Evolutionary conservation across 768 basidiomycete species (phyloP), one percentile per base, ranked within the genome.

Genomic region (Amanita jacksonii): DNA sequence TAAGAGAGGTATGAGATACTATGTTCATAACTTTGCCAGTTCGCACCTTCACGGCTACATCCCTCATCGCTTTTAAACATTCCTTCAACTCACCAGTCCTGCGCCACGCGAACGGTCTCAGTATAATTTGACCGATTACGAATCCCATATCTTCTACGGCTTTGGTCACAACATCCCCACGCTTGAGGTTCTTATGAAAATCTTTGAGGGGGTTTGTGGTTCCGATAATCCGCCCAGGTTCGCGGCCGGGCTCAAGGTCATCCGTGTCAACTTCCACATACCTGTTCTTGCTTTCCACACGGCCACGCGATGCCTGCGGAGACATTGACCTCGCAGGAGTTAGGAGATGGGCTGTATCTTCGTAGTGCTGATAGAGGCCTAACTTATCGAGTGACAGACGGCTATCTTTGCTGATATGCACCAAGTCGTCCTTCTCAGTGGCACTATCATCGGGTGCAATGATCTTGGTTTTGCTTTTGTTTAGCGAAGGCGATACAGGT

Each of bases 151-250:
- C 91, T 52, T 84, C 79, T 6, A 90, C 83, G 0, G 88, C 89
- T 62, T 93, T 90, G 10, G 73, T 77, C 30, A 92, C 86, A 15
- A 90, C 64, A 58, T 90, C 89, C 0, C 87, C 88, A 42, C 72
- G 72, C 20, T 67, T 70, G 25, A 86, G 63, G 55, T 87, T 85
- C 52, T 70, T 66, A 48, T 67, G 64, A 65, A 93, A 96, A 60
- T 94, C 91, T 36, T 67, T 65, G 41, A 93, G 65, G 1, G 91
- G 91, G 51, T 70, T 68, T 0, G 80, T 77, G 30, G 69, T 74
- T 7, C 87, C 85, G 30, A 94, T 77, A 41, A 93, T 83, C 38
- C 86, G 67, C 4, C 85, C 85, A 0, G 77, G 72, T 12, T 74
- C 77, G 10, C 75, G 72, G 22, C 73, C 75, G 12, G 66, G 67